Base-by-base conservation (phyloP, 805 yeast species). In the Blastobotrys attinorum region DNA sequence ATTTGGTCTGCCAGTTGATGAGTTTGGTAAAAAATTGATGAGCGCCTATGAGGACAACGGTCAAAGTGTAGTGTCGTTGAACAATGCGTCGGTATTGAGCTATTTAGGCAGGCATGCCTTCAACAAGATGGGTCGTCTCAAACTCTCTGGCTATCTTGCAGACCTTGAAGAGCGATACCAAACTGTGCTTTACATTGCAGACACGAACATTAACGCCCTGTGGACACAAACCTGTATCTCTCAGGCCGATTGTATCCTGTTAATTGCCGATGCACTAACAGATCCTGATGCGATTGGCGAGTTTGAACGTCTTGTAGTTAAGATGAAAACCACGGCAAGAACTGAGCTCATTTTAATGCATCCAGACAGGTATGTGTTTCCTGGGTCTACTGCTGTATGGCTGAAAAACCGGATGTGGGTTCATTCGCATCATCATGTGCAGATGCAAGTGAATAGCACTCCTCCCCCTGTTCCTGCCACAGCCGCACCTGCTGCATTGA, bases 141-240 rank as follows among this genome's bases (percentile, higher is more conserved):
- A 86, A 58, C 81, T 89, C 48, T 77, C 92, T 33, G 96, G 97
- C 0, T 85, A 81, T 56, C 83, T 90, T 58, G 84, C 96, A 0
- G 95, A 87, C 52, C 69, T 92, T 39, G 98, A 90, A 67, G 97
- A 89, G 55, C 74, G 77, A 49, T 85, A 81, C 59, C 86, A 90
- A 52, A 82, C 87, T n/a, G 83, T 92, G 3, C 77, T 90, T 1
- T 92, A 90, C 57, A 79, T 90, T 10, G 89, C 92, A 21, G 97
- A 92, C 55, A 79, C 96, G 0, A 72, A 83, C 0, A 77, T 83
- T 2, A 79, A 78, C 51, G 83, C 96, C 0, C 73, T 79, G 16
- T 90, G 98, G 98, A 86, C 96, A 0, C 73, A 77, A 6, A 86
- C 96, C 0, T 92, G 97, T 61, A 83, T 90, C 33, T 79, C 89